Evolutionary conservation across 345 rosid genomes (phyloP), one percentile per base, ranked within the genome.

Genomic region (Salix viminalis): DNA sequence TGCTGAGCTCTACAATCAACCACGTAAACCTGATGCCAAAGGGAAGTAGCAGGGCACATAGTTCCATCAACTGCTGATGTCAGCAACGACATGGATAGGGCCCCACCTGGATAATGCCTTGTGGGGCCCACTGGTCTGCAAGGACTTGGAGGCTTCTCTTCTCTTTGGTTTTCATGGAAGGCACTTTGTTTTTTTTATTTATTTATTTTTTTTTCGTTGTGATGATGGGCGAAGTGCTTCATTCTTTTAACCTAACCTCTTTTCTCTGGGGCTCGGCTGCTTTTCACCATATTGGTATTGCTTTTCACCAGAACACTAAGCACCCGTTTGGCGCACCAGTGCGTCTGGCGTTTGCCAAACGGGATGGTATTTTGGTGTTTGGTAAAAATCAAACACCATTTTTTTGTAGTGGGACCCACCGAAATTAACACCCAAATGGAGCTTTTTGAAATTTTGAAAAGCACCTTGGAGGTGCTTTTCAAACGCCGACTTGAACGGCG

Each of bases 81-180:
- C 82, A 82, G 73, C 69, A 3, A 28, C 62, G 77, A 50, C 79
- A 66, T 0, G 66, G 18, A 16, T 16, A 32, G 64, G 79, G 71
- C 15, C 76, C 72, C 46, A 23, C 58, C 58, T 52, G 58, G 24
- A 67, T 65, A 30, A 56, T 74, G 72, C 54, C 3, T 8, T 41
- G 76, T 79, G 66, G 84, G 84, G 6, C 74, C 73, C 75, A 18
- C 64, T 2, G 2, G 32, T 11, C 10, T 46, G 37, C 46, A 69
- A 32, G 62, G 83, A 73, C 80, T 16, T 32, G 26, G 41, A 67
- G 72, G 69, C 46, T 16, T 30, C 75, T 54, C 54, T 64, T 67
- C 32, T 50, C 72, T 50, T 73, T 9, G 52, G 70, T 44, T 30
- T 34, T 12, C 56, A 13, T 34, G 56, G 62, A n/a, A 30, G 7